Evolutionary conservation across 306 rosid species (phyloP).

Genomic region (Lathyrus sativus): DNA sequence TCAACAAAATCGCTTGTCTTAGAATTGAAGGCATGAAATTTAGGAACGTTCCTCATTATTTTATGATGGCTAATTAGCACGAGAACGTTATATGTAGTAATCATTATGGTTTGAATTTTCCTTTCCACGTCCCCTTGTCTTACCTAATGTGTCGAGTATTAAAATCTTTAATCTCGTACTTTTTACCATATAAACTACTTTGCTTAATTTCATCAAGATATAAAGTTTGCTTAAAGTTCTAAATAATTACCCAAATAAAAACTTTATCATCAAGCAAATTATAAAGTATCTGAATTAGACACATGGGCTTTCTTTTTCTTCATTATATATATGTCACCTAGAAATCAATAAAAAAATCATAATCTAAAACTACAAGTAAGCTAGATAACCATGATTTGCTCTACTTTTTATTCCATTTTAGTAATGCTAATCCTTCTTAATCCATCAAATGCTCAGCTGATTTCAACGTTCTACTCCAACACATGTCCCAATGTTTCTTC

Average conservation of each 20-base stretch:
- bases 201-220: not conserved
- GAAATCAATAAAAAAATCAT: not conserved
- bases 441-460: constrained; percentile 62
- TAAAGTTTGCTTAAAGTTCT: constrained; percentile 13
- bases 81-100: constrained; percentile 31
- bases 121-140: constrained; percentile 29
- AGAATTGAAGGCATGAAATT: too few species aligned
- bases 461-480: constrained; percentile 57
- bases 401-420: constrained; percentile 25
- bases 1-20: too few species aligned
- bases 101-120: constrained; percentile 51
- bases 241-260: constrained; percentile 34
- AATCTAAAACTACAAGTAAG: constrained; percentile 1
- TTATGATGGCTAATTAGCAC: not conserved
- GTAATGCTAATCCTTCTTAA: constrained; percentile 15
- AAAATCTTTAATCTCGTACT: not conserved
- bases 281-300: constrained; percentile 1
- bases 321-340: constrained; percentile 6
- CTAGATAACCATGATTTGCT: constrained; percentile 38
- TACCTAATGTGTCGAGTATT: constrained; percentile 38
- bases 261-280: constrained; percentile 39
- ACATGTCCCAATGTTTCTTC: constrained; percentile 71
- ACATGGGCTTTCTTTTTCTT: too few species aligned
- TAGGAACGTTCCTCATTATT: constrained; percentile 2
- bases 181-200: not conserved